Evolutionary conservation across 2,329 filamentous ascomycete genomes (phyloP).

Genomic region (Geosmithia morbida): DNA sequence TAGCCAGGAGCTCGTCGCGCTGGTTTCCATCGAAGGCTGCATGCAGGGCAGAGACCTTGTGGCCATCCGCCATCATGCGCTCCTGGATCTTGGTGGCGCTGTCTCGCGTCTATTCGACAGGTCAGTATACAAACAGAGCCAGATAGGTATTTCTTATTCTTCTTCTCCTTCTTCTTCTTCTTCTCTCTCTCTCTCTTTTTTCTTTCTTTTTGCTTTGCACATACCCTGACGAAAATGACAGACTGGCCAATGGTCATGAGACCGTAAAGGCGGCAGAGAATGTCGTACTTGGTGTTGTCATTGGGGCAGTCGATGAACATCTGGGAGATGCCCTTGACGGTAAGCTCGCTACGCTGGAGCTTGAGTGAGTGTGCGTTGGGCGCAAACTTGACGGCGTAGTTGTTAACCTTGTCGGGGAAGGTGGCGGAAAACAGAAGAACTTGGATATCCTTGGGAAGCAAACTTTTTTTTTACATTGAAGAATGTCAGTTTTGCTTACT

Average conservation of each 20-base stretch:
- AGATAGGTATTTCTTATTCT: neutral
- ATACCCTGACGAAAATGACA: conserved; percentile 90
- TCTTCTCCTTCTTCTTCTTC: neutral
- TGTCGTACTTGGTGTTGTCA: conserved; percentile 73
- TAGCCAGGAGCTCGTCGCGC: conserved; percentile 71
- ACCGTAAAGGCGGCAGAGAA: conserved; percentile 85
- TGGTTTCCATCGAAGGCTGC: conserved; percentile 73
- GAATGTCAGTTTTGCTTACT: too few relatives aligned
- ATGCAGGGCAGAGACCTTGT: conserved; percentile 82
- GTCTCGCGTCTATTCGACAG: conserved; percentile 52
- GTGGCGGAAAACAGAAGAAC: conserved; percentile 93
- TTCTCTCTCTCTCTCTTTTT: neutral
- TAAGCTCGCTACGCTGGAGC: conserved; percentile 79
- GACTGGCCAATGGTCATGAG: conserved; percentile 94
- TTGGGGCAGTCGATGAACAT: conserved; percentile 89
- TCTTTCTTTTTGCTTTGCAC: conserved; percentile 5
- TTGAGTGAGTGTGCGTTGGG: conserved; percentile 78
- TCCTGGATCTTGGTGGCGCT: conserved; percentile 76
- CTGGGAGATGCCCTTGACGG: conserved; percentile 93
- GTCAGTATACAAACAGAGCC: neutral
- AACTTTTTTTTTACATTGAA: too few relatives aligned
- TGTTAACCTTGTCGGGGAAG: conserved; percentile 71
- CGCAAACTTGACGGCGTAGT: conserved; percentile 73
- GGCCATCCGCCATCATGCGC: conserved; percentile 77
- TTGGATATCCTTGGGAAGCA: conserved; percentile 64